Percentiles rank a stretch among this genome's conserved stretches.
Conservation (phyloP, 345 rosid genomes). For the Carallia pectinifolia region DNA sequence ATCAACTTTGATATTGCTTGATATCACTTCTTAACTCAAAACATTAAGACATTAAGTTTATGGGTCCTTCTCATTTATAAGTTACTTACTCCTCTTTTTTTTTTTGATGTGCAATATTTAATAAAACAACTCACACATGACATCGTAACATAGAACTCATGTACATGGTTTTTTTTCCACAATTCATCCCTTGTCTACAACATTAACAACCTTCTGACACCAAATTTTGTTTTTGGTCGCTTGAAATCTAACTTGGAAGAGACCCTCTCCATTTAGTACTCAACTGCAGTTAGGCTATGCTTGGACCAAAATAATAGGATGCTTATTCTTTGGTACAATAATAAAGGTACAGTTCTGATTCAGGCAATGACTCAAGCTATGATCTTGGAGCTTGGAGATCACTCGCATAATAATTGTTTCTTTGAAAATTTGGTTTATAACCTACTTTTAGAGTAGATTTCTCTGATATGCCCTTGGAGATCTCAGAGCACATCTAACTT, state of each 20-base stretch:
- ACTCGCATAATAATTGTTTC: constrained; percentile 48
- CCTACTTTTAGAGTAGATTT: constrained; percentile 42
- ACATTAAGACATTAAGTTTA: too few relatives aligned
- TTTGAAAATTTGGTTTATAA: constrained; percentile 49
- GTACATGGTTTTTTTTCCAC: constrained; percentile 52
- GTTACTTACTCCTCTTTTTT: too few relatives aligned
- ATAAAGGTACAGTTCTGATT: constrained; percentile 46
- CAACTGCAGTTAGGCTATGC: constrained; percentile 56
- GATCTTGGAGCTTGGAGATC: constrained; percentile 56
- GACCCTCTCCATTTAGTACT: constrained; percentile 55
- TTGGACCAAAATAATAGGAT: constrained; percentile 43
- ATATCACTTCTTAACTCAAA: too few relatives aligned
- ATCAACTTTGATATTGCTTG: too few relatives aligned
- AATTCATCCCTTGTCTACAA: constrained; percentile 17
- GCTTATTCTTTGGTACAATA: constrained; percentile 59
- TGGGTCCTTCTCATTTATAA: too few relatives aligned
- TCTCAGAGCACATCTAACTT: constrained; percentile 42
- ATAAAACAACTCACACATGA: too few relatives aligned
- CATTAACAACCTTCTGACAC: constrained; percentile 17
- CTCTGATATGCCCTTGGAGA: constrained; percentile 56
- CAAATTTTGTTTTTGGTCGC: constrained; percentile 36
- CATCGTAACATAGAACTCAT: constrained; percentile 22
- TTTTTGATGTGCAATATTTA: too few relatives aligned
- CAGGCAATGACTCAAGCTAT: constrained; percentile 43
- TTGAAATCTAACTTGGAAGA: constrained; percentile 60